Percentiles rank a stretch among this genome's conserved stretches.
Evolutionary conservation across 495 filamentous ascomycete genomes (phyloP).

Genomic region (Aspergillus ellipticus): DNA sequence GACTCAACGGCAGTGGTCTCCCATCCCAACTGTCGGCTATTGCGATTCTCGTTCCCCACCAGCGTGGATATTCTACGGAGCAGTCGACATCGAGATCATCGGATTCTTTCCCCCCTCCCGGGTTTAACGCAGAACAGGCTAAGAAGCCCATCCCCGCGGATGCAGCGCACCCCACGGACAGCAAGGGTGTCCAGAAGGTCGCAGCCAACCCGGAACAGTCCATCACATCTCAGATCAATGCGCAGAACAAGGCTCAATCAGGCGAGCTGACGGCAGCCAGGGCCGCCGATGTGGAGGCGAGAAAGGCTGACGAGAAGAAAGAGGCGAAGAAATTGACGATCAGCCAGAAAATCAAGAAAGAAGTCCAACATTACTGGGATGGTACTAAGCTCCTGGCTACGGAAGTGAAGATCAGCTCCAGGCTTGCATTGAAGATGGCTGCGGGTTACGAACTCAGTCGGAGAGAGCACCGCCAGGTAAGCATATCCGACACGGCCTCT

Average conservation of each 20-base stretch:
- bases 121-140: constrained; percentile 86
- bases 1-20: constrained; percentile 53
- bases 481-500: constrained; percentile 6
- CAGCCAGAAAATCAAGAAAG: constrained; percentile 88
- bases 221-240: constrained; percentile 39
- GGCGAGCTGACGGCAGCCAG: constrained; percentile 47
- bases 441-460: constrained; percentile 95
- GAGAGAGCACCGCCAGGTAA: constrained; percentile 81
- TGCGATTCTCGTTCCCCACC: constrained; percentile 60
- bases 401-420: constrained; percentile 88
- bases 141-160: constrained; percentile 74
- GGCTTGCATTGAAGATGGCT: constrained; percentile 93
- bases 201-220: constrained; percentile 30
- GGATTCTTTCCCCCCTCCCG: constrained; percentile 74
- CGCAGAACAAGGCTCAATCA: constrained; percentile 40
- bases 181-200: constrained; percentile 19
- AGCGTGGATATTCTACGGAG: constrained; percentile 67
- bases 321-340: constrained; percentile 82
- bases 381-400: constrained; percentile 95
- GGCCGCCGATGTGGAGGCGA: constrained; percentile 39
- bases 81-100: constrained; percentile 49
- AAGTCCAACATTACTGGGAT: constrained; percentile 95
- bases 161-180: constrained; percentile 26
- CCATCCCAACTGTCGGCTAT: constrained; percentile 60
- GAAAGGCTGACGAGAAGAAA: constrained; percentile 67